phyloP scores from a whole-genome alignment of 768 basidiomycete genomes.

The Boletus sensibilis region DNA sequence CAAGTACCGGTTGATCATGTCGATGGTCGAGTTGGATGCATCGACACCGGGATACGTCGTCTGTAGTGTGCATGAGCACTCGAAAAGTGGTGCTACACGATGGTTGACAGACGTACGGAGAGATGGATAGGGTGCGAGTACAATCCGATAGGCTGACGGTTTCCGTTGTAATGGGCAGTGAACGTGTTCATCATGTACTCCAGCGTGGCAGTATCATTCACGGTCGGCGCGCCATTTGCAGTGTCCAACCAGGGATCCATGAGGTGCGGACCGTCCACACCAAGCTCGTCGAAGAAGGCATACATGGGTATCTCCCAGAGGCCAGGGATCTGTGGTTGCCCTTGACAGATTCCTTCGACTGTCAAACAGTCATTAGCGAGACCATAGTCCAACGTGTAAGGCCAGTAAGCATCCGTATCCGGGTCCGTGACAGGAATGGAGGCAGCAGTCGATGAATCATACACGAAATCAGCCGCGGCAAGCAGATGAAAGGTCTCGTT shows the following conservation, averaged over 20 bases:
- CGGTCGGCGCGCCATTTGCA: background rate
- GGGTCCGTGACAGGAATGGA: constrained; percentile 3
- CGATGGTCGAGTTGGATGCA: background rate
- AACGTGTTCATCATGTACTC: background rate
- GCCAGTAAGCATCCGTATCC: constrained; percentile 6
- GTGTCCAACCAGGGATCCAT: constrained; percentile 1
- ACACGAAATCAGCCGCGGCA: background rate
- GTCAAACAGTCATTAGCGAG: constrained; percentile 2
- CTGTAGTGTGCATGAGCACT: background rate
- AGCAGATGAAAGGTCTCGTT: background rate
- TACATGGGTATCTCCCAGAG: constrained; percentile 1
- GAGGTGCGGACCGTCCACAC: background rate
- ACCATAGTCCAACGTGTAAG: constrained; percentile 4
- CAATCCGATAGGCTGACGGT: background rate
- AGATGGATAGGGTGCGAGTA: background rate
- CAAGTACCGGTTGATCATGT: background rate
- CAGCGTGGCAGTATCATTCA: background rate
- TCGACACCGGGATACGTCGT: constrained; percentile 3
- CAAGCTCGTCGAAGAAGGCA: background rate
- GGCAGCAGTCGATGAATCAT: background rate
- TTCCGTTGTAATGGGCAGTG: background rate
- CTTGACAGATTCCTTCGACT: background rate
- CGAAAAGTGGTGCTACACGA: background rate
- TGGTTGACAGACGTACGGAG: background rate
- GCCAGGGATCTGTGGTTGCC: background rate